Percentiles rank a stretch among this genome's conserved stretches.
phyloP scores from a whole-genome alignment of 495 filamentous ascomycete genomes.

The Aspergillus bridgeri region DNA sequence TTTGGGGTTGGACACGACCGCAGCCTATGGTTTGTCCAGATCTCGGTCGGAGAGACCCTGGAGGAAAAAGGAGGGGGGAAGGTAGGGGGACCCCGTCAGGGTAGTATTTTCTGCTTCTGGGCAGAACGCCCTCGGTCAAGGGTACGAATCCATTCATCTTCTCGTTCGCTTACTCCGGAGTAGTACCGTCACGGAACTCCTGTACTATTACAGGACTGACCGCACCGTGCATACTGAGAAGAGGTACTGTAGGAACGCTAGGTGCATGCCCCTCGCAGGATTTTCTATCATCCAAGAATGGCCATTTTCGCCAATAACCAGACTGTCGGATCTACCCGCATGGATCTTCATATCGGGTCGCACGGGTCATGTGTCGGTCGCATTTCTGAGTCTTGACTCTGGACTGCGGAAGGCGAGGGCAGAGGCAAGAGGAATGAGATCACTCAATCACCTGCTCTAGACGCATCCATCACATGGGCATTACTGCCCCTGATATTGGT shows the following conservation, averaged over 20 bases:
- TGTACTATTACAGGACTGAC: neutral
- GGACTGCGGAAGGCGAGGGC: too few relatives aligned
- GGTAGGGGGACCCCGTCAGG: too few relatives aligned
- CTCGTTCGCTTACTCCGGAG: too few relatives aligned
- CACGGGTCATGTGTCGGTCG: neutral
- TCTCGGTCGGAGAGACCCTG: neutral
- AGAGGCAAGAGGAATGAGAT: neutral
- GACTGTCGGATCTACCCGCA: conserved; percentile 19
- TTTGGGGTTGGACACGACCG: neutral
- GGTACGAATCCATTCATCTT: neutral
- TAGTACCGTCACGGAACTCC: too few relatives aligned
- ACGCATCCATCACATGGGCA: neutral
- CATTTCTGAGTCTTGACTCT: neutral
- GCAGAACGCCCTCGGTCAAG: too few relatives aligned
- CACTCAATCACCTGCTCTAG: too few relatives aligned
- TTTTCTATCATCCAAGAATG: neutral
- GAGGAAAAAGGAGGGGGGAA: too few relatives aligned
- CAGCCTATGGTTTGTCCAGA: neutral
- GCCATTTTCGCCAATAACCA: conserved; percentile 12
- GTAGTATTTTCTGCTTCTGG: too few relatives aligned
- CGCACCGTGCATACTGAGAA: neutral
- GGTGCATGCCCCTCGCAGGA: neutral
- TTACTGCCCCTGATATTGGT: neutral
- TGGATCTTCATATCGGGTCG: conserved; percentile 8
- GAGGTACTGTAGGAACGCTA: neutral